These are phyloP conservation scores for Xylariaceae sp. DNA, from an alignment of 2,329 filamentous ascomycete species.

Conservation along the genomic window DNA sequence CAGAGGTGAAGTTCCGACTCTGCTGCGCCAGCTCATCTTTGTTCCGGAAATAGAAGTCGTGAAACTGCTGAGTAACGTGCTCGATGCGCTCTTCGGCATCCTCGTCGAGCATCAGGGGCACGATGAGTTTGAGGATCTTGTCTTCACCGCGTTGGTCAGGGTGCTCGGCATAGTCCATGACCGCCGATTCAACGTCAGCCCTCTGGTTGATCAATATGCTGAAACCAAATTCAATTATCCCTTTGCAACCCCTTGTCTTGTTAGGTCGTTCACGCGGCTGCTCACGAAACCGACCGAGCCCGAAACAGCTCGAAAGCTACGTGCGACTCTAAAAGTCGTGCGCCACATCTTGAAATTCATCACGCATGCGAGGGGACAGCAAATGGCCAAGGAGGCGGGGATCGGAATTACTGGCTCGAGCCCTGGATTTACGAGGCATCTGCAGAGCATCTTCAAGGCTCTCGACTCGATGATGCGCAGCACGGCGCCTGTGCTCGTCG, in stretches of 20 bases:
- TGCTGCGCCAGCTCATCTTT: conserved; percentile 81
- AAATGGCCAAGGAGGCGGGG: conserved; percentile 80
- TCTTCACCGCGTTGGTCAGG: conserved; percentile 84
- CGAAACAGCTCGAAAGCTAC: conserved; percentile 75
- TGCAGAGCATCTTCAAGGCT: conserved; percentile 83
- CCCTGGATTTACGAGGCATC: conserved; percentile 70
- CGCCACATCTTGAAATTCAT: conserved; percentile 93
- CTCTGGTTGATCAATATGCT: conserved; percentile 86
- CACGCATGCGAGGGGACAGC: conserved; percentile 78
- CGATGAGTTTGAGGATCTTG: conserved; percentile 85
- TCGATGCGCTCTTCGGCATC: conserved; percentile 87
- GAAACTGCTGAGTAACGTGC: conserved; percentile 82
- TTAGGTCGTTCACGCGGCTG: conserved; percentile 79
- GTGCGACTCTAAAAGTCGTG: conserved; percentile 91
- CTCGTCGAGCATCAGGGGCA: conserved; percentile 86
- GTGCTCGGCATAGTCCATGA: conserved; percentile 93
- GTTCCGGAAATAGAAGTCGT: conserved; percentile 97
- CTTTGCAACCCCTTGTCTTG: conserved; percentile 81
- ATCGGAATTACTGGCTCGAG: conserved; percentile 76
- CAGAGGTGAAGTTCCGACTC: conserved; percentile 63
- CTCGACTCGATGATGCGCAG: conserved; percentile 88
- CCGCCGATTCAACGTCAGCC: conserved; percentile 83
- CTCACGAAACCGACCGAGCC: conserved; percentile 78
- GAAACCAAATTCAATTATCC: conserved; percentile 88
- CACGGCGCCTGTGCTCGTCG: conserved; percentile 75